Evolutionary conservation across 2,329 filamentous ascomycete species (phyloP), one percentile per base, ranked within the genome.

Genomic region (Fusarium sp.): DNA sequence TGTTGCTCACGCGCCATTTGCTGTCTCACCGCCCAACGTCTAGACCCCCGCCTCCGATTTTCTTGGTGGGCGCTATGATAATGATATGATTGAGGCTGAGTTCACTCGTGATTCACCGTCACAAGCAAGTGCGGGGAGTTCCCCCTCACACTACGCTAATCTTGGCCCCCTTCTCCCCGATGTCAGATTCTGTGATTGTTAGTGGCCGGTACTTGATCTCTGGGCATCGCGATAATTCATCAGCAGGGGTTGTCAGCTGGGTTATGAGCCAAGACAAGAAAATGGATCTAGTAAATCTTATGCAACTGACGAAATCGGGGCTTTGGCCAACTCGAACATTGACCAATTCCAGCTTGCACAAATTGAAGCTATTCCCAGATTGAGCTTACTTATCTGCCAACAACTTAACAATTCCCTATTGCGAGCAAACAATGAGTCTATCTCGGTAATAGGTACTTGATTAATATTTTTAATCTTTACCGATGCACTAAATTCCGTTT

Each of bases 21-120:
- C 30, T 69, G 64, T 72, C 67, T 71, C 69, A 71, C 69, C 68
- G 68, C 69, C 40, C 20, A 17, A 33, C 49, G 26, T 60, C 64
- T 37, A 49, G 59, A 45, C 38, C 50, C 38, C 38, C 20, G 20
- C 17, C 15, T 6, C 27, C 32, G 15, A 42, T 13, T 5, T 27
- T 46, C 13, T 57, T 55, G 52, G 44, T 59, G 54, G 67, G 33
- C 14, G 53, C 15, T 46, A 23, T n/a, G n/a, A n/a, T n/a, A n/a
- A 41, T 48, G 20, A 26, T 23, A 2, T 49, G 46, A 45, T 53
- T 37, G 48, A 67, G 64, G 49, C 64, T 67, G 63, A 41, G 63
- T 14, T 33, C 44, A 15, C 30, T 23, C 45, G 33, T 49, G 60
- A 65, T 44, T 42, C 60, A 58, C n/a, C 23, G 27, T 49, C 32